Evolutionary conservation across 805 yeast genomes (phyloP).

Genomic region (Sugiyamaella valdiviana): DNA sequence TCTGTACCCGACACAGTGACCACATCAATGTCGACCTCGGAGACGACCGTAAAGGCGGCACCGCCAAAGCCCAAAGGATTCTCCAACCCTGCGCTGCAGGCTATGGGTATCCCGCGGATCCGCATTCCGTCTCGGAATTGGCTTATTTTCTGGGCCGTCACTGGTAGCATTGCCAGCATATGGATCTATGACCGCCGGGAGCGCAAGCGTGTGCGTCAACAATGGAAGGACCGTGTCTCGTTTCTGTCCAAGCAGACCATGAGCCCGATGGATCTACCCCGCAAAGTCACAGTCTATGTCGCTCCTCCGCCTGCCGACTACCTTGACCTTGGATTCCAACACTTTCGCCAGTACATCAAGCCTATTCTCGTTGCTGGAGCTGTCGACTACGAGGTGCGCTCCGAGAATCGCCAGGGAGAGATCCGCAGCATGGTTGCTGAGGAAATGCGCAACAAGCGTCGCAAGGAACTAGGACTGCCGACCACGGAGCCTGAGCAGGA

Average conservation of each 20-base stretch:
- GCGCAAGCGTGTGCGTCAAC: conserved; percentile 57
- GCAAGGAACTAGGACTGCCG: conserved; percentile 33
- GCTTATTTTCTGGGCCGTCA: conserved; percentile 77
- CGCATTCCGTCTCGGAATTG: conserved; percentile 87
- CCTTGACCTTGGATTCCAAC: conserved; percentile 62
- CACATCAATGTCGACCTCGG: neutral
- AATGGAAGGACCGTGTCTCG: conserved; percentile 59
- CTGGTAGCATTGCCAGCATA: conserved; percentile 66
- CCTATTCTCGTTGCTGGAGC: conserved; percentile 83
- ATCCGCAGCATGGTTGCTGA: conserved; percentile 78
- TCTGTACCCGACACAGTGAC: neutral
- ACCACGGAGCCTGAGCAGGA: conserved; percentile 15
- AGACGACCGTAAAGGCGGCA: neutral
- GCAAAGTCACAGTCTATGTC: conserved; percentile 73
- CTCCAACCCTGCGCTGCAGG: conserved; percentile 24
- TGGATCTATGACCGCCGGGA: conserved; percentile 70
- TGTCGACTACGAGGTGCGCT: conserved; percentile 69
- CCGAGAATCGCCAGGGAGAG: conserved; percentile 83
- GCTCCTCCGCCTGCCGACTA: conserved; percentile 98
- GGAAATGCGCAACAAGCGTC: conserved; percentile 64
- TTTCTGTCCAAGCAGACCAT: conserved; percentile 46
- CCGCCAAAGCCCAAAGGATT: conserved; percentile 13
- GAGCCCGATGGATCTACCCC: conserved; percentile 46
- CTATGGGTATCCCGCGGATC: conserved; percentile 76
- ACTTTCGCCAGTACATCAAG: conserved; percentile 74